Percentiles rank a stretch among this genome's conserved stretches.
Conservation (phyloP, 2,329 filamentous ascomycete species). For the Diaporthe eres region DNA sequence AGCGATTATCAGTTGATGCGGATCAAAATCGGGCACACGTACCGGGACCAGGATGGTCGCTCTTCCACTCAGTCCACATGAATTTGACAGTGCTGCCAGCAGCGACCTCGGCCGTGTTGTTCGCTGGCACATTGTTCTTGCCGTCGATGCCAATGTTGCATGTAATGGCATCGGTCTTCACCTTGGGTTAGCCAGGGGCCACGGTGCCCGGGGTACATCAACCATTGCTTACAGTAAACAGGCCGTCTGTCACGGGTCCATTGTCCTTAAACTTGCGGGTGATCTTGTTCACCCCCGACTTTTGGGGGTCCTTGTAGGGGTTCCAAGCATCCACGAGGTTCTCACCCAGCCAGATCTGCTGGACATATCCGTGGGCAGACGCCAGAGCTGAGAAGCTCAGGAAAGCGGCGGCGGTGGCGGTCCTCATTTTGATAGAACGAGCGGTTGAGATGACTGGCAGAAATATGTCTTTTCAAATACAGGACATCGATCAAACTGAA, state of each 20-base stretch:
- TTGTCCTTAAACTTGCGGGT: slow-evolving; percentile 18
- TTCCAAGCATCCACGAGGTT: slow-evolving; percentile 12
- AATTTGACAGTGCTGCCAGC: slow-evolving; percentile 19
- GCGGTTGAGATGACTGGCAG: neutral
- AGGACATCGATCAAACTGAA: neutral
- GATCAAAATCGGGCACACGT: neutral
- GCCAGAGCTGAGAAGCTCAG: neutral
- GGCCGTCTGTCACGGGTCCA: slow-evolving; percentile 15
- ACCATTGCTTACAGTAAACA: neutral
- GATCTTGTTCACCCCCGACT: slow-evolving; percentile 11
- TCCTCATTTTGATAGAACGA: neutral
- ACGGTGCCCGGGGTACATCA: neutral
- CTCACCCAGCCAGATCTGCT: slow-evolving; percentile 17
- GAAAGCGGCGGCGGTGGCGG: neutral
- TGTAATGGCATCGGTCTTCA: slow-evolving; percentile 12
- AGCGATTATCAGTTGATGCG: neutral
- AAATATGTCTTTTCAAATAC: neutral
- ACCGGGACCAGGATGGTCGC: slow-evolving; percentile 13
- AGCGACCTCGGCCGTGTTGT: slow-evolving; percentile 4
- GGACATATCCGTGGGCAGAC: slow-evolving; percentile 7
- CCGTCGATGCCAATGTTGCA: slow-evolving; percentile 15
- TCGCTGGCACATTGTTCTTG: slow-evolving; percentile 2
- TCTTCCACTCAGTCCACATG: slow-evolving; percentile 27
- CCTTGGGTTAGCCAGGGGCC: neutral
- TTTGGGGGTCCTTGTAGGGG: slow-evolving; percentile 16